Evolutionary conservation across 2,329 filamentous ascomycete species (phyloP).

Genomic region (Claviceps arundinis): DNA sequence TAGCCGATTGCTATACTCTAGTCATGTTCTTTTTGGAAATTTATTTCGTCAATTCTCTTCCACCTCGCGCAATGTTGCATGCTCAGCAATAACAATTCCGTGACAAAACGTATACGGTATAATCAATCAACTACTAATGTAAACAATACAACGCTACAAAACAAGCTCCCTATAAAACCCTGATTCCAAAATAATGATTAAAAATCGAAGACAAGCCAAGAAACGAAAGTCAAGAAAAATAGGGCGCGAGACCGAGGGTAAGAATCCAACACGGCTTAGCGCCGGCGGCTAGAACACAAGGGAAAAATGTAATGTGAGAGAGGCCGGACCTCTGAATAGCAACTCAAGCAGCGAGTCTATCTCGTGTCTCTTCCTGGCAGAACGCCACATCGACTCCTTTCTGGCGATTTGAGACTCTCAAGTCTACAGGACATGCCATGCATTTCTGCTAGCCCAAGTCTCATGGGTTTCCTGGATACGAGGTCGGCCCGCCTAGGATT

Average conservation of each 20-base stretch:
- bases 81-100: background rate
- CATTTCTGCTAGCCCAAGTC: background rate
- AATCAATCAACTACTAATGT: constrained; percentile 1
- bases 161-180: background rate
- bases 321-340: too few species aligned
- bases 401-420: background rate
- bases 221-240: background rate
- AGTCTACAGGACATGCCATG: background rate
- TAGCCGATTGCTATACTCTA: background rate
- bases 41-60: background rate
- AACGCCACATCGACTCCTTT: background rate
- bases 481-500: constrained; percentile 12
- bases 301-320: too few species aligned
- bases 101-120: constrained; percentile 1
- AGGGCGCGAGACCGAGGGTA: background rate
- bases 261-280: background rate
- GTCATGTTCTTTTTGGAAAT: background rate
- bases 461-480: constrained; percentile 1
- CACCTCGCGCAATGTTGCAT: background rate
- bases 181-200: background rate
- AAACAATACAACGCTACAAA: constrained; percentile 2
- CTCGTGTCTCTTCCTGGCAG: too few species aligned
- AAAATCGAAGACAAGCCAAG: background rate
- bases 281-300: too few species aligned
- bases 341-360: too few species aligned